phyloP scores from a whole-genome alignment of 164 flowering plant genomes.

The Paratinospora sagittata region DNA sequence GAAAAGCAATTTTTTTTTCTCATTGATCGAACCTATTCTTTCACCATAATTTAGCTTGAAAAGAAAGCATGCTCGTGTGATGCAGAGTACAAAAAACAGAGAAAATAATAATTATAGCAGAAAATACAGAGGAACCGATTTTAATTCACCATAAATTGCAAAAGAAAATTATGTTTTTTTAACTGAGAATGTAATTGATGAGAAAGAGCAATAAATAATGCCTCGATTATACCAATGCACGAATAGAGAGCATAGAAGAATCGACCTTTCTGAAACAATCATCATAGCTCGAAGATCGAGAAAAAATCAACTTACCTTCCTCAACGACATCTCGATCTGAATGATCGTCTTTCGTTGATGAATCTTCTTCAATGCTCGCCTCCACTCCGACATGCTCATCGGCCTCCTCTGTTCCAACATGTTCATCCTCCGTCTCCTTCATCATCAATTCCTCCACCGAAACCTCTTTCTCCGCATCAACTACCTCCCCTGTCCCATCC shows the following conservation, averaged over 20 bases:
- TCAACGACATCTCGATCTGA: slow-evolving; percentile 55
- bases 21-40: background rate
- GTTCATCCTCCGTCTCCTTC: no score
- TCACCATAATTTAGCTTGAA: background rate
- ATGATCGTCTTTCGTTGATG: slow-evolving; percentile 33
- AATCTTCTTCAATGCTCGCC: background rate
- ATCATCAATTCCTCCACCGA: no score
- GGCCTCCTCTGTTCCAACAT: no score
- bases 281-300: background rate
- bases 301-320: slow-evolving; percentile 44
- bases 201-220: background rate
- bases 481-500: slow-evolving; percentile 14
- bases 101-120: no score
- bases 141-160: no score
- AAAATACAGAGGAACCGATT: background rate
- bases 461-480: slow-evolving; percentile 7
- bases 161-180: no score
- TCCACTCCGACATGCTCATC: no score
- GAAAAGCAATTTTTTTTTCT: background rate
- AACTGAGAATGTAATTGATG: no score
- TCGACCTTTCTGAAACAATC: background rate
- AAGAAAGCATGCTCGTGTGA: background rate
- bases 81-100: background rate
- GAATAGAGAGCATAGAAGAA: background rate
- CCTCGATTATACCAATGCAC: background rate